A percentile compares a stretch with the other conserved stretches of the same genome.
phyloP scores from a whole-genome alignment of 164 flowering plant species.

The Tinospora cordifolia region DNA sequence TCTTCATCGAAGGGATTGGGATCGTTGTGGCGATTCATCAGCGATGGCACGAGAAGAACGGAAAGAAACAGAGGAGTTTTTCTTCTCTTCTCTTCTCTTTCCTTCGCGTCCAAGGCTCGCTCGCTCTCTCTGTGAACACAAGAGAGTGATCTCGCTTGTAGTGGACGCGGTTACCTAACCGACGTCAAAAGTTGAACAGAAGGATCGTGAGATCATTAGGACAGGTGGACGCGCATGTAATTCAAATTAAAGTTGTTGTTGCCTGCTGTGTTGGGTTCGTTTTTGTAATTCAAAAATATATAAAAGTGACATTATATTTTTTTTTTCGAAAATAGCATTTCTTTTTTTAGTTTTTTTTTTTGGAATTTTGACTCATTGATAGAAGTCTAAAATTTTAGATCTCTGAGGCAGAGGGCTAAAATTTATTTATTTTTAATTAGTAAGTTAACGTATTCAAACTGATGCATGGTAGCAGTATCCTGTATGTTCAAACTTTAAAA shows the following conservation, averaged over 20 bases:
- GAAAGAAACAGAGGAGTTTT: neutral
- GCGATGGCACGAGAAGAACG: conserved; percentile 1
- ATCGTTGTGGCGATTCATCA: conserved; percentile 58
- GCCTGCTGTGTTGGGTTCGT: neutral
- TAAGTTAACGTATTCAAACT: too few relatives aligned
- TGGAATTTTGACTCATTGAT: too few relatives aligned
- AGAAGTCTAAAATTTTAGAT: too few relatives aligned
- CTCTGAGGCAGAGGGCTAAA: too few relatives aligned
- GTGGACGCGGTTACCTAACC: neutral
- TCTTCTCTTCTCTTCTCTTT: neutral
- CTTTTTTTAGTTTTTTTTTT: too few relatives aligned
- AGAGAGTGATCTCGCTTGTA: neutral
- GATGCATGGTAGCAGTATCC: too few relatives aligned
- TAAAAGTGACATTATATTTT: too few relatives aligned
- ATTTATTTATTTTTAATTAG: too few relatives aligned
- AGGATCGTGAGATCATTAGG: neutral
- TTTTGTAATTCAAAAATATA: too few relatives aligned
- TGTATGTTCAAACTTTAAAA: too few relatives aligned
- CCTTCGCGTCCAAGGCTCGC: neutral
- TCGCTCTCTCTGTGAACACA: neutral
- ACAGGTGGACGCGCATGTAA: neutral
- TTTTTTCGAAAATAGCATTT: too few relatives aligned
- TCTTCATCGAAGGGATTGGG: conserved; percentile 80
- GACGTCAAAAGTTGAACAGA: neutral
- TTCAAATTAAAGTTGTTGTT: too few relatives aligned